Evolutionary conservation across 1,139 yeast species (phyloP).

Genomic region (Ogataea hybrid): DNA sequence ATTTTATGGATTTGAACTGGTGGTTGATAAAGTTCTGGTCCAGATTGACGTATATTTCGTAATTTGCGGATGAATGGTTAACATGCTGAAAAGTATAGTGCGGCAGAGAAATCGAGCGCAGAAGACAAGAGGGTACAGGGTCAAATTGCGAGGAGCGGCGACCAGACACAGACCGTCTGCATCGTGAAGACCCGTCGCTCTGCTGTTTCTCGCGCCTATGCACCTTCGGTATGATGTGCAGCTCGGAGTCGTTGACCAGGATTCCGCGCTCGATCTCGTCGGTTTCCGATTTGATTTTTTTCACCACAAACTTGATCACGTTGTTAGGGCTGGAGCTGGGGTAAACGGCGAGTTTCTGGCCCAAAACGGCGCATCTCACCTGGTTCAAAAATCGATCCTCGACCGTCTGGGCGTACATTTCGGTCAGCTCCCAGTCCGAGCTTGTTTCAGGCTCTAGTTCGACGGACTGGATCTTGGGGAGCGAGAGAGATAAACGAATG

Average conservation of each 20-base stretch:
- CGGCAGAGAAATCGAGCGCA: constrained; percentile 59
- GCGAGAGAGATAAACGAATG: constrained; percentile 38
- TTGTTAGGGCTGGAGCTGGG: constrained; percentile 65
- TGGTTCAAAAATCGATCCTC: constrained; percentile 78
- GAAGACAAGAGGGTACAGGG: constrained; percentile 40
- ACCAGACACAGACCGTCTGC: constrained; percentile 37
- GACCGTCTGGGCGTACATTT: constrained; percentile 72
- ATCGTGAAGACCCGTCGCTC: constrained; percentile 19
- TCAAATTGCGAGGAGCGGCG: constrained; percentile 29
- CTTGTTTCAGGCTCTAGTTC: constrained; percentile 74
- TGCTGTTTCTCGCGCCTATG: constrained; percentile 34
- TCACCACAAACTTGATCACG: constrained; percentile 51
- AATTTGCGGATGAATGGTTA: constrained; percentile 4
- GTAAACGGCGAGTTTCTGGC: constrained; percentile 66
- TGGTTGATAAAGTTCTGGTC: constrained; percentile 35
- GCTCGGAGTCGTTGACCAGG: constrained; percentile 71
- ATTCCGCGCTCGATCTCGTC: constrained; percentile 30
- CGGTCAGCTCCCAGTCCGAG: constrained; percentile 91
- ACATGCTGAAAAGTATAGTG: constrained; percentile 36
- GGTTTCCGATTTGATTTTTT: constrained; percentile 63
- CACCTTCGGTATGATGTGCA: constrained; percentile 79
- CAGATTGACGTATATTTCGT: constrained; percentile 17
- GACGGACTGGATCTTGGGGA: constrained; percentile 45
- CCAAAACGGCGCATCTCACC: constrained; percentile 67
- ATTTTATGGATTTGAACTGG: constrained; percentile 39